Evolutionary conservation across 148 eudicot species (phyloP), one percentile per base, ranked within the genome.

Genomic region (Amaranthus cruentus): DNA sequence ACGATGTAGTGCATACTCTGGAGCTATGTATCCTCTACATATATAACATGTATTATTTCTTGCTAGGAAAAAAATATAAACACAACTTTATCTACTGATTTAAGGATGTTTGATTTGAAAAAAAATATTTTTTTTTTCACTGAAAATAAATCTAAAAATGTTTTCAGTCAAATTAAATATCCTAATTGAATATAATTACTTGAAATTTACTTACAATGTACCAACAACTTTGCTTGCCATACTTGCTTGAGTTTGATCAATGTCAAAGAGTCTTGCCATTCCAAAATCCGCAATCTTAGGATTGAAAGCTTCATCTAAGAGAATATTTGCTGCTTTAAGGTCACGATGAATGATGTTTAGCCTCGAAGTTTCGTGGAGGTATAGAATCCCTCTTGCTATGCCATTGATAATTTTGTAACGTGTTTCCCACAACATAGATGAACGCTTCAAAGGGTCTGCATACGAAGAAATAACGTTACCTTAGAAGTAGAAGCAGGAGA

Each of bases 261-360:
- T 13, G 5, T 44, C 60, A 62, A 83, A 80, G 47, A 77, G 6
- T 56, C 75, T 77, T 21, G 86, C 84, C 81, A 66, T 53, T 7
- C 85, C 81, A 74, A 83, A 83, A 53, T 83, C 84, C 4, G 84
- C 73, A 47, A 83, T 83, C 71, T 83, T 83, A 2, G 84, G 79
- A 50, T 80, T 68, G 61, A 83, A 74, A 6, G 71, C 38, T 4
- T 52, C 68, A 15, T 77, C 83, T 42, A 83, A 47, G 14, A 83
- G 62, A 11, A 80, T 70, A 46, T 83, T 83, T 12, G 46, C 75
- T 2, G 85, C 71, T 74, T 76, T 83, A 6, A 83, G 76, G 61
- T 83, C 83, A 15, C 74, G 75, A 55, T 83, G 85, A 43, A 80
- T 76, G 7, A 83, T 68, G 13, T 77, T 49, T 1, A 80, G 66